Evolutionary conservation across 208 protist species (phyloP).

Genomic region (Leishmania arabica): DNA sequence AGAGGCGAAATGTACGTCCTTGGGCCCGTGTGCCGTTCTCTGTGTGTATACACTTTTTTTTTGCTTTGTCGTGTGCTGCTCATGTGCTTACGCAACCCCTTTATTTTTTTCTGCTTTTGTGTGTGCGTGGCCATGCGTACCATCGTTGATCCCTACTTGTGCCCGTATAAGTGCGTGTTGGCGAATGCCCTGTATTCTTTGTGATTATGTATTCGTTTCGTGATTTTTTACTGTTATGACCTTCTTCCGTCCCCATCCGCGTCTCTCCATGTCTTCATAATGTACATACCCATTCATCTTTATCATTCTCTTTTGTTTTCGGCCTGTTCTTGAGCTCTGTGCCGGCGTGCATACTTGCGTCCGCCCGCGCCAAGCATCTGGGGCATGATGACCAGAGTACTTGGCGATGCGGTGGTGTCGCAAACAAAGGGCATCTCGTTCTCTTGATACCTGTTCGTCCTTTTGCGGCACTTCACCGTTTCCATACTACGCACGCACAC

Average conservation of each 20-base stretch:
- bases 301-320: constrained; percentile 4
- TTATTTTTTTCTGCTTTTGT: neutral
- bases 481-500: no score
- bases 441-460: no score
- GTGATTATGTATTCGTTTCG: neutral
- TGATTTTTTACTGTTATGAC: neutral
- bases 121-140: neutral
- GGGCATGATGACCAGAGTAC: no score
- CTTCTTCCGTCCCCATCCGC: neutral
- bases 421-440: no score
- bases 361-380: neutral
- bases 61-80: neutral
- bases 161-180: neutral
- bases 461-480: no score
- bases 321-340: neutral
- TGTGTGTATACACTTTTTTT: neutral
- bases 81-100: neutral
- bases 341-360: neutral
- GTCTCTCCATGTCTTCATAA: neutral
- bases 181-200: neutral
- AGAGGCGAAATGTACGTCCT: neutral
- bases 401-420: no score
- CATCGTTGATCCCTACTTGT: neutral
- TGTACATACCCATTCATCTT: neutral
- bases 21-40: neutral